Conservation (phyloP, 2,329 filamentous ascomycete species). For the Nannizziopsis barbatae region DNA sequence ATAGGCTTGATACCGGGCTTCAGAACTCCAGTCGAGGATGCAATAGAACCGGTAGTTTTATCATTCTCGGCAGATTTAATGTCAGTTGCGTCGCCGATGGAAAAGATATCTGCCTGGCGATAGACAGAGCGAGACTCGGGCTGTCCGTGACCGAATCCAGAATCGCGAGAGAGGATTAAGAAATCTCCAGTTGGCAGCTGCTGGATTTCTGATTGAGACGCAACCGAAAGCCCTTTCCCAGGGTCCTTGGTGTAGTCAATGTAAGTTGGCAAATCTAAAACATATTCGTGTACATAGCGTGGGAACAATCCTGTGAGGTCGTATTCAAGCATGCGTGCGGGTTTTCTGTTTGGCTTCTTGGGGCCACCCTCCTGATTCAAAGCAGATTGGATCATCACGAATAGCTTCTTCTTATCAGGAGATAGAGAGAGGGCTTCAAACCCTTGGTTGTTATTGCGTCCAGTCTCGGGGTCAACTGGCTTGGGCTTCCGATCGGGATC, state of each 20-base stretch:
- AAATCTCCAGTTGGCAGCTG: slow-evolving; percentile 39
- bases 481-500: slow-evolving; percentile 38
- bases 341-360: slow-evolving; percentile 43
- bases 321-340: slow-evolving; percentile 55
- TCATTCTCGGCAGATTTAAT: slow-evolving; percentile 40
- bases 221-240: slow-evolving; percentile 42
- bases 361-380: slow-evolving; percentile 51
- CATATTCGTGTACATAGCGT: slow-evolving; percentile 49
- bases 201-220: slow-evolving; percentile 59
- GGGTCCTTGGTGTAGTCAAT: slow-evolving; percentile 41
- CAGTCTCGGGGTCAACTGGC: slow-evolving; percentile 49
- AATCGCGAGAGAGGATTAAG: slow-evolving; percentile 3
- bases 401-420: slow-evolving; percentile 52
- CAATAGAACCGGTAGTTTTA: slow-evolving; percentile 34
- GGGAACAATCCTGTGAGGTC: slow-evolving; percentile 41
- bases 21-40: slow-evolving; percentile 43
- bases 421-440: slow-evolving; percentile 58
- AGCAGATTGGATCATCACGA: slow-evolving; percentile 55
- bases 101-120: slow-evolving; percentile 58
- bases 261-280: slow-evolving; percentile 54
- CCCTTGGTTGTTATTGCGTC: slow-evolving; percentile 63
- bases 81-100: slow-evolving; percentile 48
- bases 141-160: slow-evolving; percentile 31
- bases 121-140: slow-evolving; percentile 54
- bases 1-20: slow-evolving; percentile 46